Evolutionary conservation across 176 grass and related monocot species (phyloP).

Genomic region (Cenchrus fungigraminus): DNA sequence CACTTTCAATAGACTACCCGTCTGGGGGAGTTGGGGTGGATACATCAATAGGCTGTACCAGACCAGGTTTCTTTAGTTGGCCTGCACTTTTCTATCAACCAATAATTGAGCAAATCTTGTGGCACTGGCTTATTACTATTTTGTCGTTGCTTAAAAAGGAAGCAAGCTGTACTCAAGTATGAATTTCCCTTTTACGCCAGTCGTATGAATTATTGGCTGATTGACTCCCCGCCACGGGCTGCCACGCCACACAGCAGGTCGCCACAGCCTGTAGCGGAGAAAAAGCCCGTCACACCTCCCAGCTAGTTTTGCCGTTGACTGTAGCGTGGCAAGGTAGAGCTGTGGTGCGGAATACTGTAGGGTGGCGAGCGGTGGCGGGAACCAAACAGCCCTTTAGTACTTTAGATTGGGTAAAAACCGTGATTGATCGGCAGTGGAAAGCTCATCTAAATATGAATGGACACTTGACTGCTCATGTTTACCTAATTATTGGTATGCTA

Average conservation of each 20-base stretch:
- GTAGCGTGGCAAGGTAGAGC: too few species aligned
- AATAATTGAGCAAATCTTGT: slow-evolving; percentile 23
- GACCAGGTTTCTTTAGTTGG: slow-evolving; percentile 7
- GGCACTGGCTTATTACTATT: neutral
- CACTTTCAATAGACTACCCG: neutral
- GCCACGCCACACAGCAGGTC: too few species aligned
- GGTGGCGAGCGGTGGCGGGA: too few species aligned
- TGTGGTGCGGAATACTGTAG: too few species aligned
- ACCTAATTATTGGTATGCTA: neutral
- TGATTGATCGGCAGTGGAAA: neutral
- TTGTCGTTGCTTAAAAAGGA: neutral
- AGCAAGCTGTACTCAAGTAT: neutral
- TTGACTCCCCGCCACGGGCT: too few species aligned
- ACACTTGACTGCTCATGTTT: neutral
- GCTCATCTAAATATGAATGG: neutral
- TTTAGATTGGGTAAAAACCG: neutral
- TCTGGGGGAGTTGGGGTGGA: slow-evolving; percentile 27
- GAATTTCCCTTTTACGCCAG: neutral
- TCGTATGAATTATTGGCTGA: neutral
- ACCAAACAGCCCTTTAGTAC: neutral
- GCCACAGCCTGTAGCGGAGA: too few species aligned
- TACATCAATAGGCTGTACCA: slow-evolving; percentile 29
- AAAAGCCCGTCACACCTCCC: too few species aligned
- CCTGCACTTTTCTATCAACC: neutral
- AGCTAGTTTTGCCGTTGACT: too few species aligned